Conservation (phyloP, 257 asterid species). For the Nyctanthes arbortristis region DNA sequence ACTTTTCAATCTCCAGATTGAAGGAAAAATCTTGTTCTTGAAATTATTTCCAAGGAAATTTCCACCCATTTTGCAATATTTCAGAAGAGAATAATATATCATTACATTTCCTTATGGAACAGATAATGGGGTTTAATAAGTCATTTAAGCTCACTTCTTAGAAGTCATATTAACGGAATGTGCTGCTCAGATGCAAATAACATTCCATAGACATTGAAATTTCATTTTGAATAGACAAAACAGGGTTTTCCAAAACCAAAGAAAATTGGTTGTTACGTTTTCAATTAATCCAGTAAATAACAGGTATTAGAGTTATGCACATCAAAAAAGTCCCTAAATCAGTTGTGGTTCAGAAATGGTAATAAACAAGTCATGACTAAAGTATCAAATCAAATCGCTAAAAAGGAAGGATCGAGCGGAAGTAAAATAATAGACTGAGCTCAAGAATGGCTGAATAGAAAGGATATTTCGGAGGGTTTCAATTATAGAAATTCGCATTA, state of each 20-base stretch:
- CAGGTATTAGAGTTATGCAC: constrained; percentile 10
- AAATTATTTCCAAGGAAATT: constrained; percentile 17
- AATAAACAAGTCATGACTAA: constrained; percentile 13
- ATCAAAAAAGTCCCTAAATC: constrained; percentile 23
- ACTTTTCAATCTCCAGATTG: constrained; percentile 6
- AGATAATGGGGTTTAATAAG: not conserved
- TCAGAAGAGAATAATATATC: constrained; percentile 12
- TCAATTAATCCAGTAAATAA: constrained; percentile 20
- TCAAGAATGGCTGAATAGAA: constrained; percentile 1
- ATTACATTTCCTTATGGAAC: constrained; percentile 17
- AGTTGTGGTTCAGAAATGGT: constrained; percentile 27
- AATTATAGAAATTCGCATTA: not conserved
- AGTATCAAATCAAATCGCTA: constrained; percentile 23
- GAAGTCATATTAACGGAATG: constrained; percentile 12
- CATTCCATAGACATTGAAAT: constrained; percentile 7
- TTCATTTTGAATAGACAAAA: constrained; percentile 11
- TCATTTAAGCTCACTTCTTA: constrained; percentile 3
- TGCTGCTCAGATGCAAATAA: constrained; percentile 3
- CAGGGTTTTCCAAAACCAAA: not conserved
- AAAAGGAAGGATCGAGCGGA: not conserved
- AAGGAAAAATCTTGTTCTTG: not conserved
- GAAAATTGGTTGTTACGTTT: not conserved
- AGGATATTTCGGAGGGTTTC: not conserved
- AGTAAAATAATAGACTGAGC: not conserved
- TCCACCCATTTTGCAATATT: constrained; percentile 6